These are phyloP conservation scores for Acanthamoeba sp. DNA, from an alignment of 208 protist species.

Conservation along the genomic window DNA sequence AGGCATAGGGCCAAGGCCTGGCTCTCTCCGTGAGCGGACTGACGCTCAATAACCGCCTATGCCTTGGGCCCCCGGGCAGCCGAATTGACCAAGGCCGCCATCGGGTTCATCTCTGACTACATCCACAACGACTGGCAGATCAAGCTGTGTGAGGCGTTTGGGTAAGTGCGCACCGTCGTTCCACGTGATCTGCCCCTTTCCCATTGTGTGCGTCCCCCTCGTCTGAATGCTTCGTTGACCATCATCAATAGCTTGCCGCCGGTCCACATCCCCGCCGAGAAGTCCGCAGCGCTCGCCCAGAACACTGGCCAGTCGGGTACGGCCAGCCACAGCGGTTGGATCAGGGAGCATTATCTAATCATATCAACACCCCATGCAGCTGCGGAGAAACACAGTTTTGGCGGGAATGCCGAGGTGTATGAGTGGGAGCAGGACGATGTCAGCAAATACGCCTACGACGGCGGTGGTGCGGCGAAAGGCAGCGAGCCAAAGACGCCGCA, in stretches of 20 bases:
- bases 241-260: slow-evolving; percentile 3
- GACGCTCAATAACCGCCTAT: too few species aligned
- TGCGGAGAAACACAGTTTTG: slow-evolving; percentile 10
- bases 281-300: background rate
- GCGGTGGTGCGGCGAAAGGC: background rate
- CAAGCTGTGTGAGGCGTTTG: slow-evolving; percentile 20
- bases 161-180: background rate
- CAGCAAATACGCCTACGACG: background rate
- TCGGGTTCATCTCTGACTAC: slow-evolving; percentile 16
- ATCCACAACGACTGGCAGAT: slow-evolving; percentile 17
- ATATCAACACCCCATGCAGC: background rate
- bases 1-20: background rate
- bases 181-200: background rate
- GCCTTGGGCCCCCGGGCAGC: background rate
- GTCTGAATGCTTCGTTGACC: too few species aligned
- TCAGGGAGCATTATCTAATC: too few species aligned
- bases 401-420: background rate
- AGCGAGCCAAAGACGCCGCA: background rate
- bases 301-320: slow-evolving; percentile 41
- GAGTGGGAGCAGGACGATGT: slow-evolving; percentile 1
- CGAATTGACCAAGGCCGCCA: background rate
- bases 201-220: too few species aligned
- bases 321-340: too few species aligned
- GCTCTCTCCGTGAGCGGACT: background rate
- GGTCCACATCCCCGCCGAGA: background rate